Evolutionary conservation across 139 green algal genomes (phyloP).

Genomic region (Zygnema cylindricum): DNA sequence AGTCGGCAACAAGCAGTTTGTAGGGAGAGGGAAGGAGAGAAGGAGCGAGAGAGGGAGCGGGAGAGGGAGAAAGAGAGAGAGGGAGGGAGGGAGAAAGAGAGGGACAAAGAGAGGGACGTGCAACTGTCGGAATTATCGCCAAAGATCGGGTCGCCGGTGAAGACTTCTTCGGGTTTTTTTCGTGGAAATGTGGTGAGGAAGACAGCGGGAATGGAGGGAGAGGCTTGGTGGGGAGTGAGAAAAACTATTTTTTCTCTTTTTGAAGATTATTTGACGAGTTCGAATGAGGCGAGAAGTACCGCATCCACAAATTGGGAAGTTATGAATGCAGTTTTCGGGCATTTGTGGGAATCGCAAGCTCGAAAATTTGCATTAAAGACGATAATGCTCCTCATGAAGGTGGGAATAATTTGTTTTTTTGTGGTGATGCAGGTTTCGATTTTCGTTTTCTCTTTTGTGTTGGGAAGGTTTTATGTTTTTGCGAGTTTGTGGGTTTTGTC

Average conservation of each 20-base stretch:
- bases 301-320: neutral
- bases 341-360: constrained; percentile 4
- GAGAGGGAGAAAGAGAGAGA: neutral
- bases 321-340: constrained; percentile 19
- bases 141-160: too few relatives aligned
- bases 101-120: neutral
- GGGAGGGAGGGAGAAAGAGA: neutral
- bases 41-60: too few relatives aligned
- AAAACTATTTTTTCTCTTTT: neutral
- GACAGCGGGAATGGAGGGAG: neutral
- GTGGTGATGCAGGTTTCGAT: neutral
- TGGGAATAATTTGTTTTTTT: constrained; percentile 3
- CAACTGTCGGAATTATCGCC: neutral
- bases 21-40: neutral
- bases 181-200: neutral
- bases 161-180: too few relatives aligned
- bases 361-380: neutral
- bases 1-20: constrained; percentile 4
- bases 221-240: neutral
- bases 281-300: neutral
- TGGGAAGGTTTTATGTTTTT: too few relatives aligned
- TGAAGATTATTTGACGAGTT: neutral
- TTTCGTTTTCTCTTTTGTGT: too few relatives aligned
- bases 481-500: too few relatives aligned
- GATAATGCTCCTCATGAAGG: constrained; percentile 39